Base-by-base conservation (phyloP, 2,329 filamentous ascomycete genomes). In the Cladophialophora chaetospira region DNA sequence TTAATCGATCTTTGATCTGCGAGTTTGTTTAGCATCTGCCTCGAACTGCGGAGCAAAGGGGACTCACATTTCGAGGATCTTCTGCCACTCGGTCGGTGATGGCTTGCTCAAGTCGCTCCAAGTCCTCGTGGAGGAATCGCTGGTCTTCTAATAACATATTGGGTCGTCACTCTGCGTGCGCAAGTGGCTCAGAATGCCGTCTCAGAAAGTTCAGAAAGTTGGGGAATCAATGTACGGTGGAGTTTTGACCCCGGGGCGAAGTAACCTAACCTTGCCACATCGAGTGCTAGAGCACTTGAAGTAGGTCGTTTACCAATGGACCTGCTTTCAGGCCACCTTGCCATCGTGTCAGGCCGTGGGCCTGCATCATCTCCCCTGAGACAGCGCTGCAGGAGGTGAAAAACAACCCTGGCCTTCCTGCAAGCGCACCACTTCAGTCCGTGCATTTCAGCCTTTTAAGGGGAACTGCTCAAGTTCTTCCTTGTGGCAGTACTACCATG, bases 21-120 rank as follows among this genome's bases (percentile, higher is more conserved):
- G 17, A 28, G 6, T 4, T 15, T 33, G 48, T 55, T 38, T 29
- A 51, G 48, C 31, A 13, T 23, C 2, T 19, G 6, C 19, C 49
- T n/a, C 23, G 31, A 8, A 13, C 31, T 28, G 28, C 10, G 11
- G 21, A 25, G 44, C 15, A 13, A 13, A 28, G n/a, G 29, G 55
- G 53, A 79, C 86, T 73, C 78, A 92, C 90, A 73, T 93, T 88
- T 74, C 88, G 89, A 43, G 93, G 92, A 63, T 97, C 91, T 65
- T 97, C 91, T 61, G 86, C 82, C 59, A 95, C 84, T 68, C 92
- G 88, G 76, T 97, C 92, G 53, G 90, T 88, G 68, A 97, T 88
- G 52, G 89, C 94, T 73, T 96, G 91, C 76, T 99, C 94, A 58
- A 99, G 83, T 63, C 94, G 87, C 81, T 99, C 94, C 48, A 99